A percentile compares a stretch with the other conserved stretches of the same genome.
Evolutionary conservation across 306 rosid genomes (phyloP).

Genomic region (Malus sieversii): DNA sequence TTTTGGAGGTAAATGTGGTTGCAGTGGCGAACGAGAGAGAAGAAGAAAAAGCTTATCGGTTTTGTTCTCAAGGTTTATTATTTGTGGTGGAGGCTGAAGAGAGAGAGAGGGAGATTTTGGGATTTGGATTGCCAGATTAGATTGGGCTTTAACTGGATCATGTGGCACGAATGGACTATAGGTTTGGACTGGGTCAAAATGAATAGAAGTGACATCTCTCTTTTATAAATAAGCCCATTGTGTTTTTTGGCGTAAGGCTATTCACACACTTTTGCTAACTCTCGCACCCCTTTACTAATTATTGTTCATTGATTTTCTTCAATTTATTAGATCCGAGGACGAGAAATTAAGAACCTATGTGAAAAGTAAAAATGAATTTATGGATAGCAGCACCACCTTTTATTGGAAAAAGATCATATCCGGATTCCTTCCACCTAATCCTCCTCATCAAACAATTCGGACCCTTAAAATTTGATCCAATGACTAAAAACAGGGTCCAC

Average conservation of each 20-base stretch:
- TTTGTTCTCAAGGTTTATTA: neutral
- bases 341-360: rapidly evolving
- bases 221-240: neutral
- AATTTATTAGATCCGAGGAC: too few species aligned
- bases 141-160: neutral
- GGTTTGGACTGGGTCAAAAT: neutral
- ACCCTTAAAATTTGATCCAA: too few species aligned
- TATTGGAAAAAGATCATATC: too few species aligned
- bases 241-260: neutral
- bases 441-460: too few species aligned
- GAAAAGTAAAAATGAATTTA: too few species aligned
- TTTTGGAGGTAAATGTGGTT: neutral
- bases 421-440: too few species aligned
- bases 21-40: neutral
- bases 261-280: too few species aligned
- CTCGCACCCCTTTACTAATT: too few species aligned
- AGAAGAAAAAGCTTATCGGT: constrained; percentile 12
- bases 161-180: neutral
- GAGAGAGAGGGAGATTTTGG: neutral
- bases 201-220: neutral
- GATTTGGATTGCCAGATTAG: neutral
- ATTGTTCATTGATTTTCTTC: rapidly evolving
- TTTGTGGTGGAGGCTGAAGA: constrained; percentile 5
- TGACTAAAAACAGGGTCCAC: too few species aligned
- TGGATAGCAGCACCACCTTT: too few species aligned